Conservation (phyloP, 2,329 filamentous ascomycete genomes). For the Alternaria sp. region DNA sequence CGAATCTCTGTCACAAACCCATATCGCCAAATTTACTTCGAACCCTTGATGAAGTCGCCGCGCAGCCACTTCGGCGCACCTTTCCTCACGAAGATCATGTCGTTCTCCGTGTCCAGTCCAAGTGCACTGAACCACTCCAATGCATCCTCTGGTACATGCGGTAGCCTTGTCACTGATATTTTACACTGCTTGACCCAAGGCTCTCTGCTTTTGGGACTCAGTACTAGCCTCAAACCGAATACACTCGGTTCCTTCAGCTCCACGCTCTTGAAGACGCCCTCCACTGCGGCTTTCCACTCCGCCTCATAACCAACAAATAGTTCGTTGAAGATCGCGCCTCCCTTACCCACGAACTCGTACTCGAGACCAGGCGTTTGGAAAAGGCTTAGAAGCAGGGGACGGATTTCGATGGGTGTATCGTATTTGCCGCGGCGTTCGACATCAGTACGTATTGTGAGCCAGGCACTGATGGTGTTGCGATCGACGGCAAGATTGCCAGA, state of each 20-base stretch:
- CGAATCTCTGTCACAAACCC: not conserved
- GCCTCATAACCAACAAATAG: slow-evolving; percentile 10
- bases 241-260: slow-evolving; percentile 14
- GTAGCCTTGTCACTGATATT: slow-evolving; percentile 12
- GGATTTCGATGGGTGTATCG: slow-evolving; percentile 14
- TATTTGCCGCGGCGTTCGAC: slow-evolving; percentile 14
- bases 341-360: slow-evolving; percentile 10
- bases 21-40: not conserved
- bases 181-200: slow-evolving; percentile 14
- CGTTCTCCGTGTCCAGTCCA: slow-evolving; percentile 11
- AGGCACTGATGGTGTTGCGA: slow-evolving; percentile 3
- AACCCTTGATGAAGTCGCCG: slow-evolving; percentile 9
- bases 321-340: slow-evolving; percentile 13
- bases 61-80: slow-evolving; percentile 13
- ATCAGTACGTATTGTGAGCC: slow-evolving; percentile 16
- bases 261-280: slow-evolving; percentile 12
- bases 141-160: slow-evolving; percentile 13
- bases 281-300: slow-evolving; percentile 9
- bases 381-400: slow-evolving; percentile 7
- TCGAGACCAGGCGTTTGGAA: slow-evolving; percentile 11
- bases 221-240: slow-evolving; percentile 10
- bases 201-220: slow-evolving; percentile 3
- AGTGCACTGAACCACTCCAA: slow-evolving; percentile 10
- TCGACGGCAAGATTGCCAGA: slow-evolving; percentile 1
- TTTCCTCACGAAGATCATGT: slow-evolving; percentile 17